Base-by-base conservation (phyloP, 2,329 filamentous ascomycete genomes). In the Penicillium italicum region DNA sequence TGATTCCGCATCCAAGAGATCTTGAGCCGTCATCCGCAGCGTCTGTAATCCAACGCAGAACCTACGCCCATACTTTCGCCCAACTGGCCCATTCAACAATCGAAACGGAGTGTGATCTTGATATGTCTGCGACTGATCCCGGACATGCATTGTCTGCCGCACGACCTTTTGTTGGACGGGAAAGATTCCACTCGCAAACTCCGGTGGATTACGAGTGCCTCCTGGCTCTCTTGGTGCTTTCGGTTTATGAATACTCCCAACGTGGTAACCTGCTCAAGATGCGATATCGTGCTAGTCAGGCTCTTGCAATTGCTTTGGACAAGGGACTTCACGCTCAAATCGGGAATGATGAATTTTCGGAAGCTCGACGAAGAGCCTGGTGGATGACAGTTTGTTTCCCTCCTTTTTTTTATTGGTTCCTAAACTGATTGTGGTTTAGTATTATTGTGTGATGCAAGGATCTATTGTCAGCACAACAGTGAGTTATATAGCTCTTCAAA, bases 231-330 rank as follows among this genome's bases (percentile, higher is more conserved):
- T 62, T 77, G 28, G 58, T 77, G 28, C 68, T 78, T n/a, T 75
- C 73, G 22, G 68, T 76, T 10, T 78, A 78, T 53, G 76, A 78
- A 57, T 78, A 78, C 59, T 66, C 72, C 3, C 76, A 78, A 55
- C 68, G 76, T 26, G 76, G 76, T 4, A 78, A 78, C 53, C 62
- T 78, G 20, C 62, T 72, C 8, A 78, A 78, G 57, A 78, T 78
- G 76, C 72, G 75, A 33, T 74, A 75, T 57, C 73, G 76, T 50
- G 74, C 76, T 4, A 69, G 75, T 9, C 74, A 78, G 59, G 76
- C 76, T 8, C 68, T 77, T 58, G 68, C 74, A 5, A 67, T 75
- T 56, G 75, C 76, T 16, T 66, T 76, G 62, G 73, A 76, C n/a
- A 73, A 76, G 62, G 73, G 69, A 36, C 66, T 78, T 26, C 75